Evolutionary conservation across 331 rosid species (phyloP).

Genomic region (Malus hybrid): DNA sequence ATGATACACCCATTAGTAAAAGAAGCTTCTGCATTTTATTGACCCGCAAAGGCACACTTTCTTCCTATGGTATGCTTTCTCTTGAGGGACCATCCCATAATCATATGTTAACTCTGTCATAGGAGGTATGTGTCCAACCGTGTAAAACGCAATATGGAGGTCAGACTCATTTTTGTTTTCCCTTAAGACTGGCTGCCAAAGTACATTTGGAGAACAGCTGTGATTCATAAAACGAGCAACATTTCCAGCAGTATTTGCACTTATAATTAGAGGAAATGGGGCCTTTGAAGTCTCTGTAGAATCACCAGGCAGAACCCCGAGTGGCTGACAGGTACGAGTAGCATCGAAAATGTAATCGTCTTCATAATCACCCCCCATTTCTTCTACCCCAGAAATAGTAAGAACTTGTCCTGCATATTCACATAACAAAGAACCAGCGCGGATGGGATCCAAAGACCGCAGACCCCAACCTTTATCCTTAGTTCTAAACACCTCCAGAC

Average conservation of each 20-base stretch:
- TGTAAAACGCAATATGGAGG: constrained; percentile 67
- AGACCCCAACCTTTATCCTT: constrained; percentile 88
- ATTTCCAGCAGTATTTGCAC: constrained; percentile 70
- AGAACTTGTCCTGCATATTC: constrained; percentile 89
- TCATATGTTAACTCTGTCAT: constrained; percentile 88
- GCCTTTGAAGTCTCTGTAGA: constrained; percentile 44
- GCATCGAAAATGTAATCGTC: constrained; percentile 74
- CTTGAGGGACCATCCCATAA: constrained; percentile 61
- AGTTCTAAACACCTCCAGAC: constrained; percentile 72
- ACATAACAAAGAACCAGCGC: constrained; percentile 76
- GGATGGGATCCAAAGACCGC: constrained; percentile 89
- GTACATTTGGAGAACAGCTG: constrained; percentile 80
- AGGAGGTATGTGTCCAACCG: constrained; percentile 72
- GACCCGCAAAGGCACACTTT: constrained; percentile 80
- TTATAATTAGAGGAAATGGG: constrained; percentile 62
- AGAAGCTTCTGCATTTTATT: constrained; percentile 56
- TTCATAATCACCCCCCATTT: constrained; percentile 55
- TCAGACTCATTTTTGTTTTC: constrained; percentile 55
- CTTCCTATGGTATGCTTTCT: constrained; percentile 53
- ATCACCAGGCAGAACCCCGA: constrained; percentile 68
- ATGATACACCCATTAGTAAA: constrained; percentile 33
- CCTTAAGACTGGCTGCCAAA: constrained; percentile 67
- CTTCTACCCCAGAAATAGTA: constrained; percentile 46
- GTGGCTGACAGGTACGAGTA: constrained; percentile 54
- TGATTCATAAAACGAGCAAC: constrained; percentile 95